These are phyloP conservation scores for Cercospora beticola DNA, from an alignment of 2,329 filamentous ascomycete genomes.

Conservation along the genomic window DNA sequence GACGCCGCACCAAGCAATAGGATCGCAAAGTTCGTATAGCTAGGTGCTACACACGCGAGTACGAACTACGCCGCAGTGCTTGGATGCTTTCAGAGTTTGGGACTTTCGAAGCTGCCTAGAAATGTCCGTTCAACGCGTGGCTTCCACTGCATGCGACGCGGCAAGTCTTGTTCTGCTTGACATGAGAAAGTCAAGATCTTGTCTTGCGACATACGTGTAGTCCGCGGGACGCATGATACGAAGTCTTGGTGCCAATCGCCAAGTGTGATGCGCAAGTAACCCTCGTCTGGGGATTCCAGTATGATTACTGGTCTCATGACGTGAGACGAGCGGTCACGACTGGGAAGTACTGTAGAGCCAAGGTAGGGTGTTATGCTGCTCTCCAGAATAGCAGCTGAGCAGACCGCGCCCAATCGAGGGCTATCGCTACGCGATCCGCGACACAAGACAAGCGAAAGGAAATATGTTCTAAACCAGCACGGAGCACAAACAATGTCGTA, in stretches of 20 bases:
- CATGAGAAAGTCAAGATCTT: not conserved
- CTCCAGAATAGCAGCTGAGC: no score
- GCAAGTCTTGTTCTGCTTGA: not conserved
- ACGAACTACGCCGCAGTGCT: not conserved
- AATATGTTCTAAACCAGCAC: not conserved
- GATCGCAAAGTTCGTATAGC: not conserved
- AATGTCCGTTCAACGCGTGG: no score
- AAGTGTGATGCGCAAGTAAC: not conserved
- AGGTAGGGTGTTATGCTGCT: no score
- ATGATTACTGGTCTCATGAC: no score
- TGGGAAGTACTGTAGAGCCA: no score
- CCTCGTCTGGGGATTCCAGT: no score
- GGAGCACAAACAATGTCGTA: no score
- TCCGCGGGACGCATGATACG: not conserved
- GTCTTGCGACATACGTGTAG: not conserved
- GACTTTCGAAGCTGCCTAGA: not conserved
- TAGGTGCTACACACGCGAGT: not conserved
- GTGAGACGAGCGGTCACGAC: no score
- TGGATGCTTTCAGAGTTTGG: not conserved
- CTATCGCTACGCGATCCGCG: no score
- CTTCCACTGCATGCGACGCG: not conserved
- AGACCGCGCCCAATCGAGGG: no score
- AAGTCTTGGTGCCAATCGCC: not conserved
- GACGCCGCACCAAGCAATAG: not conserved
- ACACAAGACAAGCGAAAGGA: not conserved